A percentile compares a stretch with the other conserved stretches of the same genome.
Conservation (phyloP, 352 stramenopile genomes). For the Thraustochytrium sp. region DNA sequence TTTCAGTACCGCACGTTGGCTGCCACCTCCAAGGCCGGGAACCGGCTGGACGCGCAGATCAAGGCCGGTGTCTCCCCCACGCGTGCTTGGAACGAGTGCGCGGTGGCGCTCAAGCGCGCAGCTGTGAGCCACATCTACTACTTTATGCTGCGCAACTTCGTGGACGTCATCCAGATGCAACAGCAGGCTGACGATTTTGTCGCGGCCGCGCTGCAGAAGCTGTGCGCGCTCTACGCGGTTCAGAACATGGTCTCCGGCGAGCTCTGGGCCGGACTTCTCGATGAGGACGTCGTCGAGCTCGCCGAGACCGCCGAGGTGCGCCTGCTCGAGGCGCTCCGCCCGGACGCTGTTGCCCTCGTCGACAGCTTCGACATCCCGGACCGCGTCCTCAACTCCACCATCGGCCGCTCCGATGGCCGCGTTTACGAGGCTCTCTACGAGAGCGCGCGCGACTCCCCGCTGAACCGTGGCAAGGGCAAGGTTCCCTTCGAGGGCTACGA, state of each 20-base stretch:
- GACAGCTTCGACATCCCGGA: constrained; percentile 48
- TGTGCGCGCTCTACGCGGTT: constrained; percentile 45
- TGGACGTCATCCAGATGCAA: not conserved
- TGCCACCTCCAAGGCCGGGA: not conserved
- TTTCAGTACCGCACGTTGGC: constrained; percentile 27
- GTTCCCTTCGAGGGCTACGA: constrained; percentile 25
- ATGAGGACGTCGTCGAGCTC: not conserved
- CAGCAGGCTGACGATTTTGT: constrained; percentile 37
- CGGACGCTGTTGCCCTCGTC: constrained; percentile 50
- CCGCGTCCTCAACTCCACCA: not conserved
- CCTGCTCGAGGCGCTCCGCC: constrained; percentile 48
- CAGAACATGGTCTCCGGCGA: constrained; percentile 44
- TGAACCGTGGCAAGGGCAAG: constrained; percentile 17
- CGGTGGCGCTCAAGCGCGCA: constrained; percentile 14
- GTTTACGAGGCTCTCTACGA: constrained; percentile 29
- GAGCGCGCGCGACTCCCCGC: not conserved
- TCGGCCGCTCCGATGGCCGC: not conserved
- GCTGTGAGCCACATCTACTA: constrained; percentile 36
- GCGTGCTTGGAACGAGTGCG: not conserved
- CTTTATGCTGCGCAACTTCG: constrained; percentile 46
- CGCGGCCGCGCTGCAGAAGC: constrained; percentile 24
- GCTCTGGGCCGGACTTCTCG: not conserved
- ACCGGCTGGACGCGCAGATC: constrained; percentile 15
- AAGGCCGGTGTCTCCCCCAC: not conserved
- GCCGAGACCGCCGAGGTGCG: constrained; percentile 41